These are phyloP conservation scores for Penicillium palitans DNA, from an alignment of 2,329 filamentous ascomycete species.

Conservation along the genomic window DNA sequence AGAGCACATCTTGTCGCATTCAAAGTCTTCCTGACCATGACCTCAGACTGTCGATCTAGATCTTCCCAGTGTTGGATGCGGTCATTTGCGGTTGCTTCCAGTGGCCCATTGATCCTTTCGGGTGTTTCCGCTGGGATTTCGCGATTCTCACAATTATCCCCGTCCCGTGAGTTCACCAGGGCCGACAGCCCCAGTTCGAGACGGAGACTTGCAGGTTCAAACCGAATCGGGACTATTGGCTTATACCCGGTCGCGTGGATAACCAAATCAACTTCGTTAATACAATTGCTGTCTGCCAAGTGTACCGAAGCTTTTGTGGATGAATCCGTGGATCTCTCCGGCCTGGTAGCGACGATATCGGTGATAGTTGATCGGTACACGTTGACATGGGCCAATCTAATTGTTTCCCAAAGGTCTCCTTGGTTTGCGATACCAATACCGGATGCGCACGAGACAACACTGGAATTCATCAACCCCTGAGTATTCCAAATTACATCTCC, in stretches of 20 bases:
- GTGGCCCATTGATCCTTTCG: neutral
- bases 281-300: constrained; percentile 11
- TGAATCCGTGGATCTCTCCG: neutral
- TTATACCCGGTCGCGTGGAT: constrained; percentile 29
- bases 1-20: constrained; percentile 2
- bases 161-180: neutral
- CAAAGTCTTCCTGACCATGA: constrained; percentile 9
- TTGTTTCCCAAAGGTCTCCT: constrained; percentile 25
- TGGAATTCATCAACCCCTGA: neutral
- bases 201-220: constrained; percentile 17
- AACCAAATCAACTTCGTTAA: constrained; percentile 22
- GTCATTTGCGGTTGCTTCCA: neutral
- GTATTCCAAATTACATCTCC: too few species aligned
- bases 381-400: constrained; percentile 22
- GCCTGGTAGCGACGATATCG: neutral
- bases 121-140: neutral
- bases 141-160: neutral
- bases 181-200: constrained; percentile 19
- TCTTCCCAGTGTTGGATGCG: constrained; percentile 14
- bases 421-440: constrained; percentile 29
- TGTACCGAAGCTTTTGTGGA: neutral
- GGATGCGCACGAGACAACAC: constrained; percentile 24
- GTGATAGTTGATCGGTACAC: constrained; percentile 23
- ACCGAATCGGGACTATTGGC: constrained; percentile 21
- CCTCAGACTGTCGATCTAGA: constrained; percentile 12